These are phyloP conservation scores for Gremmenia infestans DNA, from an alignment of 2,329 filamentous ascomycete genomes.

Conservation along the genomic window DNA sequence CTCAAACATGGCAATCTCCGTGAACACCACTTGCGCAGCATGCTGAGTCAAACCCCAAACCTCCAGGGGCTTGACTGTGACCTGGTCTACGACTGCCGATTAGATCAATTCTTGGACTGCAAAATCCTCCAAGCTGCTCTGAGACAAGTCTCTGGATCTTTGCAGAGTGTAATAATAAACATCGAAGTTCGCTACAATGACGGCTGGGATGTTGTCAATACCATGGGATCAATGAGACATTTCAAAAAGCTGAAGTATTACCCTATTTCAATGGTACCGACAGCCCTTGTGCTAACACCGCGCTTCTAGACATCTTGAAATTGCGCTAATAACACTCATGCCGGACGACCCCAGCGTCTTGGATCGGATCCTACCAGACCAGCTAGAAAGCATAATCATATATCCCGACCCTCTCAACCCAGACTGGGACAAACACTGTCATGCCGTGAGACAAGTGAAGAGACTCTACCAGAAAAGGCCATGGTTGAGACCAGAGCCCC, in stretches of 20 bases:
- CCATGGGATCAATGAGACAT: slow-evolving; percentile 4
- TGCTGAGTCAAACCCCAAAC: slow-evolving; percentile 3
- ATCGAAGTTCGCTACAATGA: neutral
- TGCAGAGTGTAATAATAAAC: neutral
- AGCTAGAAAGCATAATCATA: too few relatives aligned
- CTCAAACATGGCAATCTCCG: slow-evolving; percentile 2
- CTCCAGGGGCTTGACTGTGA: slow-evolving; percentile 8
- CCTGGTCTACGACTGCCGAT: slow-evolving; percentile 3
- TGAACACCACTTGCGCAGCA: neutral
- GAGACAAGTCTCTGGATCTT: neutral
- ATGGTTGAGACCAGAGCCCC: too few relatives aligned
- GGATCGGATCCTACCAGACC: too few relatives aligned
- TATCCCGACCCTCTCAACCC: too few relatives aligned
- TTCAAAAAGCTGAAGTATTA: slow-evolving; percentile 5
- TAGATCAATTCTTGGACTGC: neutral
- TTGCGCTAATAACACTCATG: neutral
- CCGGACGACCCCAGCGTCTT: too few relatives aligned
- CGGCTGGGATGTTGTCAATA: neutral
- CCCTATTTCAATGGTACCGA: neutral
- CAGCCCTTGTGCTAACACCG: neutral
- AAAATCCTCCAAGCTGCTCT: neutral
- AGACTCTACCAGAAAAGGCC: too few relatives aligned
- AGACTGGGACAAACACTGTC: too few relatives aligned
- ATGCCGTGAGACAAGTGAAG: too few relatives aligned
- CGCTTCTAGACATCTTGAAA: neutral